Evolutionary conservation across 495 filamentous ascomycete genomes (phyloP).

Genomic region (Diplogelasinospora grovesii): DNA sequence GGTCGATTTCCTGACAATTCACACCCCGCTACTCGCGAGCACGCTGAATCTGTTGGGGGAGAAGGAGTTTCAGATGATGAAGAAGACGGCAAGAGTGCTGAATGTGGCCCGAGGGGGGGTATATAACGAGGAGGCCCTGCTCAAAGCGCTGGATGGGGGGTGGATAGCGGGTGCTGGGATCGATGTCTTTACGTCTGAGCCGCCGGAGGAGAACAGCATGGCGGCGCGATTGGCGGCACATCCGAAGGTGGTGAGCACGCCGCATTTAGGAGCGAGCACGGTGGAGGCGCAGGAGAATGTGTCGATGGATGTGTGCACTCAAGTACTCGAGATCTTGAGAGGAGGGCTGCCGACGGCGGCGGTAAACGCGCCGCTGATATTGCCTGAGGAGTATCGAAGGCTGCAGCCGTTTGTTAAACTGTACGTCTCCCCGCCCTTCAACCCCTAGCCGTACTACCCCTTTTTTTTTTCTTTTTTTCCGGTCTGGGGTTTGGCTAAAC

Average conservation of each 20-base stretch:
- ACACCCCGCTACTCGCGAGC: slow-evolving; percentile 65
- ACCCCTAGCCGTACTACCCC: background rate
- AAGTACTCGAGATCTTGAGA: slow-evolving; percentile 59
- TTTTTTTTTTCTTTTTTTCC: background rate
- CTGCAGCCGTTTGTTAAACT: slow-evolving; percentile 63
- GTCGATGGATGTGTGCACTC: slow-evolving; percentile 63
- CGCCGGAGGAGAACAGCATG: slow-evolving; percentile 38
- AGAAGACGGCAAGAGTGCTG: slow-evolving; percentile 54
- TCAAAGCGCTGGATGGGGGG: slow-evolving; percentile 58
- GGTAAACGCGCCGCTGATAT: slow-evolving; percentile 66
- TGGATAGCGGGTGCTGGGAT: slow-evolving; percentile 66
- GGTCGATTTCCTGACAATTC: slow-evolving; percentile 67
- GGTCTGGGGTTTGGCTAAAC: too few species aligned
- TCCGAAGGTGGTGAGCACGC: slow-evolving; percentile 59
- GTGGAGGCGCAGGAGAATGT: slow-evolving; percentile 76
- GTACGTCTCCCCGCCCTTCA: slow-evolving; percentile 7
- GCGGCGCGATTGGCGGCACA: slow-evolving; percentile 53
- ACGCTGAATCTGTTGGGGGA: slow-evolving; percentile 60
- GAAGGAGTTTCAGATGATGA: slow-evolving; percentile 60
- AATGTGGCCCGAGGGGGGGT: slow-evolving; percentile 72
- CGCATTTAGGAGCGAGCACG: slow-evolving; percentile 66
- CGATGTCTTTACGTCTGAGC: slow-evolving; percentile 70
- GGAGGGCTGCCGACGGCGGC: slow-evolving; percentile 62
- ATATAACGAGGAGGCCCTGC: slow-evolving; percentile 62
- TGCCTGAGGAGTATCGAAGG: slow-evolving; percentile 63